Evolutionary conservation across 805 yeast species (phyloP), one percentile per base, ranked within the genome.

Genomic region (Lachancea dasiensis): DNA sequence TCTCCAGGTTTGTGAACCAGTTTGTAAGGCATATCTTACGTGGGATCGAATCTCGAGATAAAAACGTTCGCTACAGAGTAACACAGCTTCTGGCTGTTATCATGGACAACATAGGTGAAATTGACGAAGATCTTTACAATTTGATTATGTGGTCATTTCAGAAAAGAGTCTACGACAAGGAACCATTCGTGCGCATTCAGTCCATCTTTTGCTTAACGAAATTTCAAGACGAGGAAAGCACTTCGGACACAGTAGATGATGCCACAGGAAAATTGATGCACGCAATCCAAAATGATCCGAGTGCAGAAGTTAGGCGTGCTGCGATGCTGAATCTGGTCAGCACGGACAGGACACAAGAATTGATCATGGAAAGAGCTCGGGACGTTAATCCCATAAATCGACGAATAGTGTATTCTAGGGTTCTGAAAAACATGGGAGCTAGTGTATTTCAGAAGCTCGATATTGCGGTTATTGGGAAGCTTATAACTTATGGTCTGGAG

Each of bases 261-360:
- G 76, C 77, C 5, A 68, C 74, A 2, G 64, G 68, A 30, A 65
- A 64, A 27, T 60, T 77, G 24, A 50, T 73, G 36, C 57, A 58
- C n/a, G 69, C 79, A 0, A 66, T 86, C 49, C 81, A 77, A 50
- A 75, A 81, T 52, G 98, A 90, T 60, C 73, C 85, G 2, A 81
- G 81, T 50, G 79, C 95, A 0, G 97, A 92, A 45, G 95, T 89
- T 1, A 71, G 97, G 47, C 70, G 95, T 43, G 87, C 94, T 0
- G 90, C 90, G 0, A 62, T 87, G 51, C 63, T 81, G 30, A 84
- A 86, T 54, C 57, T 90, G 22, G 76, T 71, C 17, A 80, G 78
- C 48, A 72, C 71, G 28, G 49, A 60, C 3, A 47, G 51, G 1
- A 80, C 87, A 0, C 63, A 75, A 14, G 76, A 81, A 1, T 69